phyloP scores from a whole-genome alignment of 2,329 filamentous ascomycete genomes.

The Sporothrix pseudoabietina region DNA sequence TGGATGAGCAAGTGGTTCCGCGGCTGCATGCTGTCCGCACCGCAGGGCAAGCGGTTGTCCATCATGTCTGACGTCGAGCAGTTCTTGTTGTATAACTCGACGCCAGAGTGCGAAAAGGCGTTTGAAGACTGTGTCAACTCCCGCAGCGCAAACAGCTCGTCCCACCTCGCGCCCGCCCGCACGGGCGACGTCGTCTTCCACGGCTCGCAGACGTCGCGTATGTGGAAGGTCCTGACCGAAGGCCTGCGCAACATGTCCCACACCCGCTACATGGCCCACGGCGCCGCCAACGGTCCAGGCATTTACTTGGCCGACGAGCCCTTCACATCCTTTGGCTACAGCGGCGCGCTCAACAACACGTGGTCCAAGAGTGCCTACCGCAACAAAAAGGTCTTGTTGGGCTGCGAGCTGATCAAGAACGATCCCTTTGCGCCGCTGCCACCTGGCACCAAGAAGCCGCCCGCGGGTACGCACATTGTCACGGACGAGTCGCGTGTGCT shows the following conservation, averaged over 20 bases:
- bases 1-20: conserved; percentile 37
- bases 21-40: conserved; percentile 36
- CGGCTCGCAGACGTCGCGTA: conserved; percentile 30
- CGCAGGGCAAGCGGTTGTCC: conserved; percentile 33
- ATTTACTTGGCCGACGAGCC: conserved; percentile 35
- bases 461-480: conserved; percentile 31
- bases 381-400: conserved; percentile 33
- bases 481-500: conserved; percentile 33
- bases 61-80: conserved; percentile 35
- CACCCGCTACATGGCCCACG: conserved; percentile 33
- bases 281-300: conserved; percentile 30
- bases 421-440: conserved; percentile 26
- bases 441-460: neutral
- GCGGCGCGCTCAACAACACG: conserved; percentile 22
- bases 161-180: neutral
- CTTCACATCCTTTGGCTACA: conserved; percentile 29
- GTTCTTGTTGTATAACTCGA: conserved; percentile 36
- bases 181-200: conserved; percentile 35
- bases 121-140: conserved; percentile 29
- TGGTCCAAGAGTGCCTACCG: conserved; percentile 33
- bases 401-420: conserved; percentile 35
- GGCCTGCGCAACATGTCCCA: conserved; percentile 35
- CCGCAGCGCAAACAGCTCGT: neutral
- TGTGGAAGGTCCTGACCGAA: conserved; percentile 37
- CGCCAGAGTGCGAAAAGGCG: conserved; percentile 33